Percentiles rank a stretch among this genome's conserved stretches.
phyloP scores from a whole-genome alignment of 2,329 filamentous ascomycete species.

The Boeremia exigua region DNA sequence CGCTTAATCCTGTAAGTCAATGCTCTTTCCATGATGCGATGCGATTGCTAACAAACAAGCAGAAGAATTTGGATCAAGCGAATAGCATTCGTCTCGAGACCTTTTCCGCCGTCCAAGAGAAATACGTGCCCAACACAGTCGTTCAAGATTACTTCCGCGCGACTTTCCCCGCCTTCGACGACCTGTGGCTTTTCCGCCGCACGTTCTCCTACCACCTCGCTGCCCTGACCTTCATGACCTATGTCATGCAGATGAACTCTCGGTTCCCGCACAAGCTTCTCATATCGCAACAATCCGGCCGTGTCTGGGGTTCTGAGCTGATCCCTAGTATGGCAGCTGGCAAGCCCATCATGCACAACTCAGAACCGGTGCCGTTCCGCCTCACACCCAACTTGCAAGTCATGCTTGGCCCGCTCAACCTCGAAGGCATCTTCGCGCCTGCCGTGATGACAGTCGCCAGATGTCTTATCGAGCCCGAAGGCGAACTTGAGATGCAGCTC shows the following conservation, averaged over 20 bases:
- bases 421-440: constrained; percentile 94
- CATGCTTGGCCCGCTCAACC: constrained; percentile 92
- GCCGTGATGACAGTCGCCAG: constrained; percentile 96
- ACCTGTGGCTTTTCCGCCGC: constrained; percentile 98
- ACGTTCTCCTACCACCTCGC: constrained; percentile 97
- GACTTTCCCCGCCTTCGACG: constrained; percentile 85
- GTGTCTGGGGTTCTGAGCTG: constrained; percentile 95
- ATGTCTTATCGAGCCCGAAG: constrained; percentile 81
- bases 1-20: constrained; percentile 56
- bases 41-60: constrained; percentile 34
- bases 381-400: constrained; percentile 95
- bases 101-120: constrained; percentile 92
- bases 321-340: constrained; percentile 85
- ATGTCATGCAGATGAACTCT: constrained; percentile 95
- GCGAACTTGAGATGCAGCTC: constrained; percentile 91
- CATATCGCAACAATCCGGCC: constrained; percentile 85
- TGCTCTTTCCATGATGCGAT: constrained; percentile 2
- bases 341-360: constrained; percentile 92
- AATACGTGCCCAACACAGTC: constrained; percentile 84
- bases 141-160: constrained; percentile 88
- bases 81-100: constrained; percentile 83
- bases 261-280: constrained; percentile 95
- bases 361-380: constrained; percentile 94
- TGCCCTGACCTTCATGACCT: constrained; percentile 96
- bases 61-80: constrained; percentile 73